Percentiles rank a stretch among this genome's conserved stretches.
phyloP scores from a whole-genome alignment of 2,329 filamentous ascomycete genomes.

The Alternaria tenuissima region DNA sequence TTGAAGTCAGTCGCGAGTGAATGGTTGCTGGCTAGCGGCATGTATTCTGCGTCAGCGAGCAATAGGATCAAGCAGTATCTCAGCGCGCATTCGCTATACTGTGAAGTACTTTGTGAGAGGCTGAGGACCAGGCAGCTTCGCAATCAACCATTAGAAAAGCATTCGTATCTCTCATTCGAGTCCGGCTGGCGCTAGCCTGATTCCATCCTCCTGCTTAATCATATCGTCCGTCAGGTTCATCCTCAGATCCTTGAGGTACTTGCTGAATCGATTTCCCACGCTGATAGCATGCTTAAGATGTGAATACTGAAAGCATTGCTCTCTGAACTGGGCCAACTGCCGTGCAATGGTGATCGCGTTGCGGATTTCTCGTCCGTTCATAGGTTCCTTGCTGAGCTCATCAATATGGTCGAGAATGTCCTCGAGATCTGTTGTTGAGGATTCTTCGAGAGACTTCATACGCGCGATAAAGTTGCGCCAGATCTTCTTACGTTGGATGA shows the following conservation, averaged over 20 bases:
- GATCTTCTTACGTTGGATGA: neutral
- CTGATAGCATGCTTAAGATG: neutral
- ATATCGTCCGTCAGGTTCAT: neutral
- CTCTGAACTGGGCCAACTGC: fast-evolving
- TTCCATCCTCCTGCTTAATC: neutral
- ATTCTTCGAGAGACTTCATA: neutral
- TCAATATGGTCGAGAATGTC: neutral
- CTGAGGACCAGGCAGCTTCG: too few species aligned
- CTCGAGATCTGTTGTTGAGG: fast-evolving
- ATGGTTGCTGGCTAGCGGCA: fast-evolving
- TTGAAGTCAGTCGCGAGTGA: neutral
- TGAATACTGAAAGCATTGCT: fast-evolving
- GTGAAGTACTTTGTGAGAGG: too few species aligned
- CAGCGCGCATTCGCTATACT: too few species aligned
- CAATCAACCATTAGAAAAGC: too few species aligned
- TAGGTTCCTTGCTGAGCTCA: fast-evolving
- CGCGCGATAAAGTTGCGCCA: neutral
- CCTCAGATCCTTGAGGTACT: neutral
- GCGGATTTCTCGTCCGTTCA: neutral
- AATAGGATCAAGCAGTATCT: too few species aligned
- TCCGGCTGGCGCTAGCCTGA: neutral
- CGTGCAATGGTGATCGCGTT: neutral
- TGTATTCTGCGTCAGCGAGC: too few species aligned
- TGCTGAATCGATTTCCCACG: fast-evolving
- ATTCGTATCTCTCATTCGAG: too few species aligned